Base-by-base conservation (phyloP, 306 rosid genomes). In the Sesbania bispinosa region DNA sequence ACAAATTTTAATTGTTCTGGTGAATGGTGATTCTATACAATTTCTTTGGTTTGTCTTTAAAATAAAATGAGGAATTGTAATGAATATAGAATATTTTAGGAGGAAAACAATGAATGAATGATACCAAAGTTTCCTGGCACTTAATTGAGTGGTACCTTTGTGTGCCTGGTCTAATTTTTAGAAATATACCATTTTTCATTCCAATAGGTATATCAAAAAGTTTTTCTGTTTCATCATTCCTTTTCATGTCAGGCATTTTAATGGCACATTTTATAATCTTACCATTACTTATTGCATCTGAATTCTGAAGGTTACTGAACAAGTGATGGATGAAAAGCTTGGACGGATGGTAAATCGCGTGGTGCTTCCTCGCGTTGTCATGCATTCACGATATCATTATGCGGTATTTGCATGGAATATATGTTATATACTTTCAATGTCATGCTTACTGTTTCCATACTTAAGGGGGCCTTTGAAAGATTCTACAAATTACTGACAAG, bases 331-430 rank as follows among this genome's bases (percentile, higher is more conserved):
- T 86, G 96, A 91, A 76, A 89, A 82, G 75, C 89, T 95, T 79
- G 96, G 99, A 58, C 93, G 99, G 46, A 73, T 82, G 72, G 99
- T 88, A 42, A 95, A 88, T 6, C 95, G 96, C 29, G 99, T 95
- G 74, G 91, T 95, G 80, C 99, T 95, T 88, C 99, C 99, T 21
- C 97, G 90, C 7, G 99, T 95, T 52, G 89, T 95, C 78, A 95
- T 95, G 99, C 96, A 95, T 73, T 86, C 99, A 2, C 83, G 99
- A 58, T 75, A 89, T 85, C 99, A 91, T 84, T 95, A 91, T 83
- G 89, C 83, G 88, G 97, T 91, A 82, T 78, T 69, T 68, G 9
- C 67, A 73, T 43, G 51, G 21, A 19, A 74, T 39, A 45, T 70
- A 11, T 7, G 11, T 15, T 35, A 47, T 58, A 50, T 70, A 13